phyloP scores from a whole-genome alignment of 495 filamentous ascomycete species.

The Physcia stellaris region DNA sequence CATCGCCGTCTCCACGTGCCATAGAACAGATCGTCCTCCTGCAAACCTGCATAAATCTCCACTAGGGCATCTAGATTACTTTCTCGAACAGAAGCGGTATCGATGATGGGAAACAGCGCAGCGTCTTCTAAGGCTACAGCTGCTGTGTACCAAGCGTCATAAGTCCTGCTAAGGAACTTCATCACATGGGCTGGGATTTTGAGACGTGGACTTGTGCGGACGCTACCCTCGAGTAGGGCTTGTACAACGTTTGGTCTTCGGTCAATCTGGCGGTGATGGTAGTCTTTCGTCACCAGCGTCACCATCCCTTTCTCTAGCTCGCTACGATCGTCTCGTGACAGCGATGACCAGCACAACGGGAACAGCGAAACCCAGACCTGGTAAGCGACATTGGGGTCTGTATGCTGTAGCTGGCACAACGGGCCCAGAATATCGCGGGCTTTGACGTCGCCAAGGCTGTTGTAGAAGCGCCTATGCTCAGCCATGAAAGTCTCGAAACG shows the following conservation, averaged over 20 bases:
- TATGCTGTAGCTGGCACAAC: slow-evolving; percentile 86
- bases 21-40: slow-evolving; percentile 96
- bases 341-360: slow-evolving; percentile 81
- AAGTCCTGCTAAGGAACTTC: slow-evolving; percentile 82
- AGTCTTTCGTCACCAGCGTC: slow-evolving; percentile 78
- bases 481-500: slow-evolving; percentile 68
- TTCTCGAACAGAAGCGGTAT: slow-evolving; percentile 70
- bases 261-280: slow-evolving; percentile 85
- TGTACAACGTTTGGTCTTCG: slow-evolving; percentile 90
- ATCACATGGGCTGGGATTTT: slow-evolving; percentile 91
- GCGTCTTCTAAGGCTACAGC: slow-evolving; percentile 71
- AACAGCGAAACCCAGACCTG: slow-evolving; percentile 85
- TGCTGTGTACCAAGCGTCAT: slow-evolving; percentile 91
- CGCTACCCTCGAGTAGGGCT: slow-evolving; percentile 72
- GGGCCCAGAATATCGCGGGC: slow-evolving; percentile 81
- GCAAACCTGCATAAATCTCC: slow-evolving; percentile 74
- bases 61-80: slow-evolving; percentile 90
- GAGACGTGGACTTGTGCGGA: slow-evolving; percentile 66
- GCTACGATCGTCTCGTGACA: slow-evolving; percentile 74
- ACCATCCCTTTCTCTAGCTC: slow-evolving; percentile 86
- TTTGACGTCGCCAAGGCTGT: slow-evolving; percentile 69
- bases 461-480: slow-evolving; percentile 65
- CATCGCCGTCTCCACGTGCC: slow-evolving; percentile 92
- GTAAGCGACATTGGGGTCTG: slow-evolving; percentile 64
- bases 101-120: slow-evolving; percentile 68